A percentile compares a stretch with the other conserved stretches of the same genome.
These are phyloP conservation scores for Geotrichum candidum DNA, from an alignment of 1,139 yeast species.

Conservation along the genomic window DNA sequence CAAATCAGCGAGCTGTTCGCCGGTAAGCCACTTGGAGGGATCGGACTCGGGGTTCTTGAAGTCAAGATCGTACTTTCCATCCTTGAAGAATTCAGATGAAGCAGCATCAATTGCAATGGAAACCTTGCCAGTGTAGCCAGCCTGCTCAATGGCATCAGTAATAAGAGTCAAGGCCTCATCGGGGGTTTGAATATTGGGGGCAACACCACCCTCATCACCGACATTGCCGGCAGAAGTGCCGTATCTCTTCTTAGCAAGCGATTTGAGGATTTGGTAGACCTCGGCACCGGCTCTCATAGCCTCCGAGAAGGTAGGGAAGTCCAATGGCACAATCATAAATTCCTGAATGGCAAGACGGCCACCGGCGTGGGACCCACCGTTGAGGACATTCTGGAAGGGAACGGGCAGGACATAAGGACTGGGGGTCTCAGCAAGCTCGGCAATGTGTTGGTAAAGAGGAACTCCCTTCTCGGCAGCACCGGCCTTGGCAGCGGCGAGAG, in stretches of 20 bases:
- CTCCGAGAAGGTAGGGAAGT: slow-evolving; percentile 81
- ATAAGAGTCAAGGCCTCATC: slow-evolving; percentile 93
- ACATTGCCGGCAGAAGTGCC: slow-evolving; percentile 98
- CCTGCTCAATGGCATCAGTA: slow-evolving; percentile 74
- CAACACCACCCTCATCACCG: slow-evolving; percentile 99
- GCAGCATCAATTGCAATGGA: slow-evolving; percentile 92
- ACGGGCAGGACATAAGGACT: slow-evolving; percentile 83
- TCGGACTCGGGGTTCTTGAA: slow-evolving; percentile 94
- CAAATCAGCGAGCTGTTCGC: slow-evolving; percentile 75
- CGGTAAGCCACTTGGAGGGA: slow-evolving; percentile 80
- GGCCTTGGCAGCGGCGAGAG: slow-evolving; percentile 88
- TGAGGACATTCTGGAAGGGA: slow-evolving; percentile 94
- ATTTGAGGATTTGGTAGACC: slow-evolving; percentile 91
- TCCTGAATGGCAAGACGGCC: slow-evolving; percentile 98
- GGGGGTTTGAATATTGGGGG: slow-evolving; percentile 89
- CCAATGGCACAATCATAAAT: slow-evolving; percentile 95
- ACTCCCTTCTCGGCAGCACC: slow-evolving; percentile 88
- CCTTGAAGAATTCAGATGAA: slow-evolving; percentile 92
- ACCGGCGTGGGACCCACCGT: slow-evolving; percentile 99
- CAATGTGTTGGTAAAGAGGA: slow-evolving; percentile 81
- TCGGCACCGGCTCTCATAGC: slow-evolving; percentile 94
- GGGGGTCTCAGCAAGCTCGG: slow-evolving; percentile 61
- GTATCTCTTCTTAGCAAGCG: slow-evolving; percentile 83
- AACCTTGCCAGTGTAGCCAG: slow-evolving; percentile 90
- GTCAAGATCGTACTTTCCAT: slow-evolving; percentile 93